phyloP scores from a whole-genome alignment of 805 yeast species.

The Metschnikowia anglica region DNA sequence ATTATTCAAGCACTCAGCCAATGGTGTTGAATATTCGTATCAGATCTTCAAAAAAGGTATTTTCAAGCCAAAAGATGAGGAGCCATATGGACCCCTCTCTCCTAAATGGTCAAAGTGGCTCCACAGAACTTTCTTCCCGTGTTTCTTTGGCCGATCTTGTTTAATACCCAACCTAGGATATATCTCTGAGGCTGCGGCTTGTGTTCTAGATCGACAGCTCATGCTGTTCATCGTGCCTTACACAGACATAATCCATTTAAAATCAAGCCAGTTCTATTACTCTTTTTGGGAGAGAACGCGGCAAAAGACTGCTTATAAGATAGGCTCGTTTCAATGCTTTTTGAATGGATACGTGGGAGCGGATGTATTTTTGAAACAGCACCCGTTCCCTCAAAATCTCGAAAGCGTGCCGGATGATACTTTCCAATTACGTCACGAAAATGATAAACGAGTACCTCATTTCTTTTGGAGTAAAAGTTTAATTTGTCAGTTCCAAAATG shows the following conservation, averaged over 20 bases:
- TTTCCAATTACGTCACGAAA: slow-evolving; percentile 6
- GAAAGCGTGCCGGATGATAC: slow-evolving; percentile 16
- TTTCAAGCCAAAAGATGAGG: slow-evolving; percentile 78
- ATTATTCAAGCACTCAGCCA: slow-evolving; percentile 12
- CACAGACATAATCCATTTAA: slow-evolving; percentile 55
- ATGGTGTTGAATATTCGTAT: slow-evolving; percentile 11
- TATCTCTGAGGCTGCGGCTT: slow-evolving; percentile 70
- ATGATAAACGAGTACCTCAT: slow-evolving; percentile 9
- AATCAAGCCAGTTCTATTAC: slow-evolving; percentile 53
- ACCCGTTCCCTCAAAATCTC: slow-evolving; percentile 53
- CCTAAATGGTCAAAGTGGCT: slow-evolving; percentile 83
- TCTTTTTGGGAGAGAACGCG: slow-evolving; percentile 45
- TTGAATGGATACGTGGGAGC: slow-evolving; percentile 60
- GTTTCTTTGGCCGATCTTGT: slow-evolving; percentile 73
- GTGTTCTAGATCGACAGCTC: slow-evolving; percentile 60
- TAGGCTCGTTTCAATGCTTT: slow-evolving; percentile 69
- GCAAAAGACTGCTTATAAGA: slow-evolving; percentile 32
- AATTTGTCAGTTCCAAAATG: slow-evolving; percentile 53
- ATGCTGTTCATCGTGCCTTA: slow-evolving; percentile 61
- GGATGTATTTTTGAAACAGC: slow-evolving; percentile 50
- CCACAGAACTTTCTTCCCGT: slow-evolving; percentile 72
- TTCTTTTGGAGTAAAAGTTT: slow-evolving; percentile 56
- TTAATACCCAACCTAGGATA: slow-evolving; percentile 72
- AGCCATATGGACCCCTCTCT: slow-evolving; percentile 74
- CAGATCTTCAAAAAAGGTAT: slow-evolving; percentile 47